Evolutionary conservation across 1,284 basidiomycete genomes (phyloP).

Genomic region (Meripilus lineatus): DNA sequence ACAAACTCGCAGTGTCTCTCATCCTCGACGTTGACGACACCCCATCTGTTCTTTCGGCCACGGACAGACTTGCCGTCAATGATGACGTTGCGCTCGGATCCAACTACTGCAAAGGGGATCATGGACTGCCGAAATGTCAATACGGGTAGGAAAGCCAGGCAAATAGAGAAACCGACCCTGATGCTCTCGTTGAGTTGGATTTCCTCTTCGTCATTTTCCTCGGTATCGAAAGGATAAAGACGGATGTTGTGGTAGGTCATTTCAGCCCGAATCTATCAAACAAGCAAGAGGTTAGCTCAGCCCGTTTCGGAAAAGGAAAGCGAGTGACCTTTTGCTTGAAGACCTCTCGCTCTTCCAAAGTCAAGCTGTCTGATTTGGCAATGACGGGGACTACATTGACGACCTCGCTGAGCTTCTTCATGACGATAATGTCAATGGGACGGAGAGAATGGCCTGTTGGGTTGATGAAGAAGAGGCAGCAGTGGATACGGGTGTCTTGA

Average conservation of each 20-base stretch:
- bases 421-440: constrained; percentile 95
- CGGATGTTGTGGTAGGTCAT: constrained; percentile 91
- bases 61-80: constrained; percentile 95
- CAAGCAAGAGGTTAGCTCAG: not conserved
- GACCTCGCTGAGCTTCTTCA: constrained; percentile 98
- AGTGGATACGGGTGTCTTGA: constrained; percentile 97
- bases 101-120: constrained; percentile 96
- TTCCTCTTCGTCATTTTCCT: constrained; percentile 93
- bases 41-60: constrained; percentile 97
- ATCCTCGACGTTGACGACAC: constrained; percentile 97
- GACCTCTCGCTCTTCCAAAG: constrained; percentile 84
- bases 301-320: not conserved
- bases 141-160: not conserved
- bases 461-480: constrained; percentile 98
- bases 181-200: constrained; percentile 88
- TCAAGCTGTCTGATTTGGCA: constrained; percentile 96
- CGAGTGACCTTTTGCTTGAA: constrained; percentile 86
- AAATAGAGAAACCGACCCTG: constrained; percentile 50
- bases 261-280: constrained; percentile 82
- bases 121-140: constrained; percentile 53
- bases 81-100: constrained; percentile 91
- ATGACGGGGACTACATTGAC: constrained; percentile 99
- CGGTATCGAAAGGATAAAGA: constrained; percentile 95
- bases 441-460: constrained; percentile 92
- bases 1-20: constrained; percentile 98